These are phyloP conservation scores for Penicillium oxalicum DNA, from an alignment of 2,329 filamentous ascomycete genomes.

Conservation along the genomic window DNA sequence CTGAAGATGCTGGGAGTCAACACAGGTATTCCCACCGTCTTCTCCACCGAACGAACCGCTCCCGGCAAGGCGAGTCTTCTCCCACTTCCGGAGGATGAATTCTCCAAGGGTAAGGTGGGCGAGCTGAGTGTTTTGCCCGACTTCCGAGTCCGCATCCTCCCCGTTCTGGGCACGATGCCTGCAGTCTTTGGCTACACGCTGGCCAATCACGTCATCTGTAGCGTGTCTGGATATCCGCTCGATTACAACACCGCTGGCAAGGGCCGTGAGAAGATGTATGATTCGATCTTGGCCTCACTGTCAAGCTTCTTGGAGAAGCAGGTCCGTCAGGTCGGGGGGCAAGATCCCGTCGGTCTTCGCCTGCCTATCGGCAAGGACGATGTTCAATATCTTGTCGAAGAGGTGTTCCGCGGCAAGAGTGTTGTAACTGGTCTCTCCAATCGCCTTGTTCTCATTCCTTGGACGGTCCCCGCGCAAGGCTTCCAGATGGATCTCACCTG, in stretches of 20 bases:
- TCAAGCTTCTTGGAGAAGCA: conserved; percentile 76
- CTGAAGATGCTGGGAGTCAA: conserved; percentile 71
- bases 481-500: conserved; percentile 59
- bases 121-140: conserved; percentile 85
- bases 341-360: conserved; percentile 64
- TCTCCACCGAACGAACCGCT: conserved; percentile 81
- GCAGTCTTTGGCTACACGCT: conserved; percentile 88
- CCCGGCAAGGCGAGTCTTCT: conserved; percentile 87
- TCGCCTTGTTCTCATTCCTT: conserved; percentile 71
- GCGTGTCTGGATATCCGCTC: conserved; percentile 69
- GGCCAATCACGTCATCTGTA: conserved; percentile 87
- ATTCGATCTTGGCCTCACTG: conserved; percentile 67
- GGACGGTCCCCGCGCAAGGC: conserved; percentile 59
- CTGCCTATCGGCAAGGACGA: conserved; percentile 73
- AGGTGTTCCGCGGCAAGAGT: conserved; percentile 79
- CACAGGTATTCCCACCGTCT: conserved; percentile 84
- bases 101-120: conserved; percentile 74
- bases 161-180: conserved; percentile 94
- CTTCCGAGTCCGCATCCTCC: conserved; percentile 90
- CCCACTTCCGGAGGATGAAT: conserved; percentile 82
- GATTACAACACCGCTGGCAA: conserved; percentile 77
- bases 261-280: conserved; percentile 84
- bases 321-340: conserved; percentile 48
- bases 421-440: conserved; percentile 75
- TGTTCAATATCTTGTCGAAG: conserved; percentile 81